phyloP scores from a whole-genome alignment of 495 filamentous ascomycete species.

The Xanthoparmelia taractica region DNA sequence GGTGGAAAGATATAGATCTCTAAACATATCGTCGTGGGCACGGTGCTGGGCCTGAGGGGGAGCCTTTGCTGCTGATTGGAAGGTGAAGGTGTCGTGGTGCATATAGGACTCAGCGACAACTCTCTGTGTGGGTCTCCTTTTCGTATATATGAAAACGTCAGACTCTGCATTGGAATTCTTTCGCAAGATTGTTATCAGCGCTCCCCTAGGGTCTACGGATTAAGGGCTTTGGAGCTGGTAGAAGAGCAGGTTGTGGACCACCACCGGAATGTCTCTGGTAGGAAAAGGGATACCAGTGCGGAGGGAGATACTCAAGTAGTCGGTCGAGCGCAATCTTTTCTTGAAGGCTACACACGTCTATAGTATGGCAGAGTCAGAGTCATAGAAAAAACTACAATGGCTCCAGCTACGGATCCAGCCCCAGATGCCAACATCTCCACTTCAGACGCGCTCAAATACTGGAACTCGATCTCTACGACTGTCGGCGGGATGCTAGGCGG shows the following conservation, averaged over 20 bases:
- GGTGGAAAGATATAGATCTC: too few relatives aligned
- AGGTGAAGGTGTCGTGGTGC: background rate
- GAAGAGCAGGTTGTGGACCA: background rate
- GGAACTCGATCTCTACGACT: conserved; percentile 62
- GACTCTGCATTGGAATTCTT: background rate
- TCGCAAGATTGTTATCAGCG: background rate
- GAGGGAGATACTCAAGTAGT: too few relatives aligned
- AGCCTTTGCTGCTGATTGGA: background rate
- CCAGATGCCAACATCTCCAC: conserved; percentile 13
- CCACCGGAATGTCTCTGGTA: background rate
- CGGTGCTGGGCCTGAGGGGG: background rate
- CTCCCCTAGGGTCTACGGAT: too few relatives aligned
- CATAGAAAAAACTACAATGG: background rate
- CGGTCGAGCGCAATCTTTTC: too few relatives aligned
- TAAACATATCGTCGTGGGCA: too few relatives aligned
- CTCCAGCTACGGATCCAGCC: background rate
- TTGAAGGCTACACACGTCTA: too few relatives aligned
- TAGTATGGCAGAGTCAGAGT: too few relatives aligned
- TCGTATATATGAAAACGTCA: background rate
- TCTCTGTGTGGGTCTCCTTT: too few relatives aligned
- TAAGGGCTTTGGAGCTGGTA: too few relatives aligned
- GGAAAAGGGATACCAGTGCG: background rate
- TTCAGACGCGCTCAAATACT: conserved; percentile 52
- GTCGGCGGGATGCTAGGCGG: conserved; percentile 80
- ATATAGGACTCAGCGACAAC: background rate